Conservation (phyloP, 768 basidiomycete genomes). For the Dendrothele bispora region DNA sequence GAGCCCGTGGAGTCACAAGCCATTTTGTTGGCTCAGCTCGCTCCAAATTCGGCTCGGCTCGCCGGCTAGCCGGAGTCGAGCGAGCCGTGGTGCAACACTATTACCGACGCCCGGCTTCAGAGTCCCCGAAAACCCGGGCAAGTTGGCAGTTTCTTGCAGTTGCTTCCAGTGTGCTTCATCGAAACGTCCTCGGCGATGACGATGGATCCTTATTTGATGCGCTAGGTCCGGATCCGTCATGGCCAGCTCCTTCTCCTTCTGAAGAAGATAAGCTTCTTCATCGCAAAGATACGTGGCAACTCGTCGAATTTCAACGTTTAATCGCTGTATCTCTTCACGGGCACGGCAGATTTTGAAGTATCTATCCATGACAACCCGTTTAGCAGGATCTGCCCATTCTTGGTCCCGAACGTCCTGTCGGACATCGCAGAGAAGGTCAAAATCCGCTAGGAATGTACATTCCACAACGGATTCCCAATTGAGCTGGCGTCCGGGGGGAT, state of each 20-base stretch:
- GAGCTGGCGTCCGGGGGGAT: slow-evolving; percentile 6
- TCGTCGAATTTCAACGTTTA: slow-evolving; percentile 21
- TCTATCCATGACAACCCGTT: slow-evolving; percentile 12
- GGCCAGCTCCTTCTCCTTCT: slow-evolving; percentile 5
- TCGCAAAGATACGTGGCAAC: slow-evolving; percentile 13
- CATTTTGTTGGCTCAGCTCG: too few species aligned
- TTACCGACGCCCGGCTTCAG: too few species aligned
- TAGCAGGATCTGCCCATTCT: slow-evolving; percentile 14
- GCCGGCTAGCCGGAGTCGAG: too few species aligned
- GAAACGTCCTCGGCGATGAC: background rate
- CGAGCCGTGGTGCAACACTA: too few species aligned
- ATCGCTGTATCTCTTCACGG: slow-evolving; percentile 20
- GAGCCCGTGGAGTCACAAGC: too few species aligned
- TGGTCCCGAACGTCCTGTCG: background rate
- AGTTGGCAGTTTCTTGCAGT: too few species aligned
- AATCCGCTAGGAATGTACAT: slow-evolving; percentile 21
- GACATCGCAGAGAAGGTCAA: slow-evolving; percentile 17
- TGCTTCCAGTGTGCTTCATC: background rate
- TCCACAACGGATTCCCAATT: slow-evolving; percentile 22
- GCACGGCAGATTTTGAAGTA: slow-evolving; percentile 18
- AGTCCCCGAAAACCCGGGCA: too few species aligned
- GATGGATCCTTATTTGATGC: background rate
- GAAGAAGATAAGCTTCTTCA: background rate
- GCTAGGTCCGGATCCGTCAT: slow-evolving; percentile 1
- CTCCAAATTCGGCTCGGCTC: too few species aligned